Conservation (phyloP, 257 asterid genomes). For the Nicotiana noctiflora region DNA sequence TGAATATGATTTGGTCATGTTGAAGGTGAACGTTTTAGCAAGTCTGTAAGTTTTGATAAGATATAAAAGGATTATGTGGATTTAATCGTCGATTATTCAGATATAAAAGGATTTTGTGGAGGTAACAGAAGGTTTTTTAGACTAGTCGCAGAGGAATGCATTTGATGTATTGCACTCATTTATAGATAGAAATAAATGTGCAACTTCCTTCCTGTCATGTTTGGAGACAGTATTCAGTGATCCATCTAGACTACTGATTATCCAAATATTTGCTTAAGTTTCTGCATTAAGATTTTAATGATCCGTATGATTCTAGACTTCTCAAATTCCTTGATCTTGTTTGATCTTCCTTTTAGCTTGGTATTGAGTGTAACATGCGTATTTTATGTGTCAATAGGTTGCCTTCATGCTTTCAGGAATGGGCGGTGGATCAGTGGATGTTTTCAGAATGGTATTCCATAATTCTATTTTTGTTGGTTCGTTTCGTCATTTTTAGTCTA, state of each 20-base stretch:
- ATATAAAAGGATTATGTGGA: not conserved
- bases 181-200: not conserved
- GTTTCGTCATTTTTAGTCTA: not conserved
- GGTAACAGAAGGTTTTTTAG: not conserved
- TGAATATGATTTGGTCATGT: not conserved
- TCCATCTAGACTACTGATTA: not conserved
- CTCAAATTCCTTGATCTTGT: not conserved
- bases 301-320: not conserved
- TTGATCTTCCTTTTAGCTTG: not conserved
- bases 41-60: not conserved
- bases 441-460: constrained; percentile 68
- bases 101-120: not conserved
- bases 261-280: not conserved
- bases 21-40: not conserved
- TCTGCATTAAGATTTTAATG: not conserved
- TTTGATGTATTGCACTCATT: not conserved
- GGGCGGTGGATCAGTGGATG: constrained; percentile 79
- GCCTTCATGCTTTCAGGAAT: constrained; percentile 95
- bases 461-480: not conserved
- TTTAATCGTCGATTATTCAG: not conserved
- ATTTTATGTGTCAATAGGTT: constrained; percentile 43
- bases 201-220: not conserved
- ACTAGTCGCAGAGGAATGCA: not conserved
- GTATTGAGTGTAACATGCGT: not conserved
- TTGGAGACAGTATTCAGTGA: not conserved